These are phyloP conservation scores for Glutinoglossum americanum DNA, from an alignment of 495 filamentous ascomycete genomes.

Conservation along the genomic window DNA sequence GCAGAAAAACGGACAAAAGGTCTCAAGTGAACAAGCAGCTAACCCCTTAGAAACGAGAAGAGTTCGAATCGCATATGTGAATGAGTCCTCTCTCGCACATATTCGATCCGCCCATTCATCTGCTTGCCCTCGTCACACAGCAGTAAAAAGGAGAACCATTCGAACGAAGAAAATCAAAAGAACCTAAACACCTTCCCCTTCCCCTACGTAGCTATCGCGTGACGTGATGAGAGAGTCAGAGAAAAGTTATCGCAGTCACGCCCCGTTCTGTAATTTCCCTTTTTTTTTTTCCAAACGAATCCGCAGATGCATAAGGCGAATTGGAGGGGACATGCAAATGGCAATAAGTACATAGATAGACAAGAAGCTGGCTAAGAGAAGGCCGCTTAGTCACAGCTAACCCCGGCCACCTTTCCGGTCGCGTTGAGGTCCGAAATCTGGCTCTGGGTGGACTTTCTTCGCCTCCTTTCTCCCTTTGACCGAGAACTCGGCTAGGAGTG, in stretches of 20 bases:
- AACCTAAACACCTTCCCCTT: constrained; percentile 2
- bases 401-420: constrained; percentile 17
- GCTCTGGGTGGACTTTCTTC: constrained; percentile 36
- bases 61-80: neutral
- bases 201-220: constrained; percentile 1
- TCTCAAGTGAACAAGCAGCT: neutral
- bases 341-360: constrained; percentile 8
- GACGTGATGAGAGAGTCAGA: neutral
- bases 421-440: constrained; percentile 37
- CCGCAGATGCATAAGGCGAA: constrained; percentile 7
- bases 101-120: neutral
- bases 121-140: neutral
- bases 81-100: neutral
- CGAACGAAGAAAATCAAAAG: neutral
- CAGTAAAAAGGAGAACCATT: neutral
- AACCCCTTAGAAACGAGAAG: neutral
- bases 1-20: neutral
- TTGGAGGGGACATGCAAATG: constrained; percentile 5
- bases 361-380: constrained; percentile 9
- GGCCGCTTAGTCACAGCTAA: constrained; percentile 13
- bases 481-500: constrained; percentile 75
- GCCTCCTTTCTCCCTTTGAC: constrained; percentile 74
- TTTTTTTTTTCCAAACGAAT: neutral
- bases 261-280: neutral
- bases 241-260: neutral